Evolutionary conservation across 345 rosid species (phyloP), one percentile per base, ranked within the genome.

Genomic region (Trapa bicornis): DNA sequence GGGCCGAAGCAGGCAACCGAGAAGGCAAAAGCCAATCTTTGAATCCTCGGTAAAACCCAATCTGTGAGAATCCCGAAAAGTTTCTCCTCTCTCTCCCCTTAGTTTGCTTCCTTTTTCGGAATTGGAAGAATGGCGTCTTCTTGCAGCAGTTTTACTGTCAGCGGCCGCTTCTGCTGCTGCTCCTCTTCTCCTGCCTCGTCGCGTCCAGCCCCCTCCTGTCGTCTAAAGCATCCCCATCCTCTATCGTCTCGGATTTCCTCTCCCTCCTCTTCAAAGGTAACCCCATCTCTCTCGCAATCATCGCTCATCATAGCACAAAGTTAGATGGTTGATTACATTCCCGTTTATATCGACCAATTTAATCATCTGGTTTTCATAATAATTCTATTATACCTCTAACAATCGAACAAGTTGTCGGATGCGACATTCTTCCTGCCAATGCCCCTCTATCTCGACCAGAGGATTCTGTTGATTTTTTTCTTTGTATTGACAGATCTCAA

Each of bases 41-140:
- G 29, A 22, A 22, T 22, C 29, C 29, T 41, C 42, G 42, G 42
- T 6, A 39, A 39, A 22, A 22, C 29, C 29, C 29, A 22, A 22
- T 22, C 29, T 22, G 29, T 39, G 42, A 39, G 42, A 3, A 39
- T 39, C 43, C 48, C 9, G 12, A 1, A 13, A 45, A 13, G 8
- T 83, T 86, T 87, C 98, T 89, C 69, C 69, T 57, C 63, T 57
- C 43, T 62, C 17, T 60, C 9, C 17, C 7, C 38, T 22, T 29
- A n/a, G 7, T 56, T 17, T 22, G 22, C 36, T n/a, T 58, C 37
- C 13, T 32, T 11, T 5, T 56, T 29, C 1, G 67, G 67, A 64
- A 36, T 64, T 47, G 32, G 47, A 61, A n/a, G 48, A 39, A 72
- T 72, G 75, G 75, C 75, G 47, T 60, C 75, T 5, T 5, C 53